Evolutionary conservation across 352 stramenopile species (phyloP).

Genomic region (Pythium phragmitis): DNA sequence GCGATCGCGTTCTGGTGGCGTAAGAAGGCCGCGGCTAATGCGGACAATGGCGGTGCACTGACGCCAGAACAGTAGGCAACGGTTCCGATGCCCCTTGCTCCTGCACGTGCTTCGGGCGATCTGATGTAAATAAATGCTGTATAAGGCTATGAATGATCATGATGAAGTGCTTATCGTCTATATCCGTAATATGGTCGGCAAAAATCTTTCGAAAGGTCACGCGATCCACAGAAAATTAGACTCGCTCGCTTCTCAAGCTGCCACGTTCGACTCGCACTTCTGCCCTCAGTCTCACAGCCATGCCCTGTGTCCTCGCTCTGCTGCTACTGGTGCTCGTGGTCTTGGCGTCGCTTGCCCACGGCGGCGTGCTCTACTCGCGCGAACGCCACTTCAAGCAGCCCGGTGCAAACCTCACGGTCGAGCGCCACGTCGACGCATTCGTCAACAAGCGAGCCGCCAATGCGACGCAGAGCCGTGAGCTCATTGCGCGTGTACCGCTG

Average conservation of each 20-base stretch:
- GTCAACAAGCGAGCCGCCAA: slow-evolving; percentile 46
- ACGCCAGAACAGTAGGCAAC: not conserved
- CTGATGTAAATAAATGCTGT: too few relatives aligned
- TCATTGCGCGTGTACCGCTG: slow-evolving; percentile 49
- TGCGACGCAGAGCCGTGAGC: slow-evolving; percentile 40
- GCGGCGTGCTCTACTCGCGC: slow-evolving; percentile 31
- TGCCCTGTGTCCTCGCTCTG: not conserved
- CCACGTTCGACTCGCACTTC: slow-evolving; percentile 1
- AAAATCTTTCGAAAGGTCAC: slow-evolving; percentile 18
- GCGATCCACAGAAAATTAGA: slow-evolving; percentile 15
- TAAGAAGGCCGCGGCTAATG: slow-evolving; percentile 20
- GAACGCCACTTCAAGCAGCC: slow-evolving; percentile 23
- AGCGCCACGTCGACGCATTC: slow-evolving; percentile 52
- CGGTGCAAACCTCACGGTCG: slow-evolving; percentile 37
- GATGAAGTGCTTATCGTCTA: not conserved
- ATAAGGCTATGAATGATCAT: not conserved
- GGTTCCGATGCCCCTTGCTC: not conserved
- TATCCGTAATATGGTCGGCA: not conserved
- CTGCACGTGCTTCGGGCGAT: not conserved
- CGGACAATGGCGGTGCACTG: slow-evolving; percentile 10
- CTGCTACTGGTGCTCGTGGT: not conserved
- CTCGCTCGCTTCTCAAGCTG: not conserved
- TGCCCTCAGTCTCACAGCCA: not conserved
- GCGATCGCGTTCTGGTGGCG: slow-evolving; percentile 54
- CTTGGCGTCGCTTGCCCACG: not conserved